These are phyloP conservation scores for Phaffomyces antillensis DNA, from an alignment of 805 yeast species.

Conservation along the genomic window DNA sequence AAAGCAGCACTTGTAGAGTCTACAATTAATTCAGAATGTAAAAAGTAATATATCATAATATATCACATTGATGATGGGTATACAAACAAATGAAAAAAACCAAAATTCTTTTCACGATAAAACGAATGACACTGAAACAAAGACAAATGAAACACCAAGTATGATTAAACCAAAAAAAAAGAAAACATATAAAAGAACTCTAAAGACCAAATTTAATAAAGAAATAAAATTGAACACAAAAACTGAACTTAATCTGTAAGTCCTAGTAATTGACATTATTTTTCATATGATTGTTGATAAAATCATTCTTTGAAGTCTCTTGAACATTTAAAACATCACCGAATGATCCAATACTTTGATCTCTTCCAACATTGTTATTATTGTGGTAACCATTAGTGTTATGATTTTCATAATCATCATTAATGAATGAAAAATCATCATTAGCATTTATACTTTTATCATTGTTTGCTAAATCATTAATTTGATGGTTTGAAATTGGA, in stretches of 20 bases:
- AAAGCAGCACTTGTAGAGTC: neutral
- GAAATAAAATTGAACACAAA: neutral
- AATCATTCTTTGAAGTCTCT: constrained; percentile 18
- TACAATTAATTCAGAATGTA: too few relatives aligned
- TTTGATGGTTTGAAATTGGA: neutral
- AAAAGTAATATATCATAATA: too few relatives aligned
- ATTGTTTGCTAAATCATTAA: neutral
- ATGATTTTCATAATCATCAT: neutral
- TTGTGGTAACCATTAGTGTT: too few relatives aligned
- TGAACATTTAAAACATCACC: constrained; percentile 8
- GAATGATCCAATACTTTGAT: constrained; percentile 17
- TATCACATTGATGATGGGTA: too few relatives aligned
- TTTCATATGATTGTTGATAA: constrained; percentile 7
- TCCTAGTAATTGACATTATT: neutral
- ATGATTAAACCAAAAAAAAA: neutral
- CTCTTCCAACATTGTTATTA: constrained; percentile 6
- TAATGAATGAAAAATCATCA: constrained; percentile 7
- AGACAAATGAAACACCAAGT: too few relatives aligned
- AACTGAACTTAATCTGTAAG: neutral
- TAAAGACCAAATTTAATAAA: neutral
- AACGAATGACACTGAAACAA: neutral
- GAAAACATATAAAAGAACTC: neutral
- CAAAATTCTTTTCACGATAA: neutral
- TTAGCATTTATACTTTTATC: neutral
- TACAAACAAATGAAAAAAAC: too few relatives aligned